phyloP scores from a whole-genome alignment of 169 alveolate genomes.

The Eimeria praecox region DNA sequence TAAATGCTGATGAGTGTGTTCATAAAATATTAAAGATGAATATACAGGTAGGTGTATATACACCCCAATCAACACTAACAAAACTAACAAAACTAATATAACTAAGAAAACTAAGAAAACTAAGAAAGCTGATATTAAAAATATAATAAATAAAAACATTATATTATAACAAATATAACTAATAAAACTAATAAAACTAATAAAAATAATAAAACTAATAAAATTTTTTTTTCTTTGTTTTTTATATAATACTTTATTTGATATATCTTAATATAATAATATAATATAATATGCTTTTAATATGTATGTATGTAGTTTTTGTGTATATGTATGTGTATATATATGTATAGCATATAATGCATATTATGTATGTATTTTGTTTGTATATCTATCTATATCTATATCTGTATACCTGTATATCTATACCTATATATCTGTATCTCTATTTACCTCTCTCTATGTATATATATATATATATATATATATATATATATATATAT shows the following conservation, averaged over 20 bases:
- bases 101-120: too few species aligned
- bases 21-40: conserved; percentile 98
- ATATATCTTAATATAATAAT: background rate
- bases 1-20: conserved; percentile 98
- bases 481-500: background rate
- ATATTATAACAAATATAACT: background rate
- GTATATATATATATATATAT: background rate
- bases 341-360: too few species aligned
- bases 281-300: too few species aligned
- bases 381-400: too few species aligned
- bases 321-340: too few species aligned
- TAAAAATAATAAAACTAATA: too few species aligned
- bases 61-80: conserved; percentile 87
- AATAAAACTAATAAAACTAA: too few species aligned
- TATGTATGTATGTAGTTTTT: too few species aligned
- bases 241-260: background rate
- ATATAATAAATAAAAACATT: background rate
- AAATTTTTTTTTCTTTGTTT: too few species aligned
- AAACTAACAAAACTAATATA: too few species aligned
- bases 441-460: background rate
- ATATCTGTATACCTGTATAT: background rate
- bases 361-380: background rate
- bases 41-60: conserved; percentile 89
- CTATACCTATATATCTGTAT: background rate
- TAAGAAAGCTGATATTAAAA: background rate